phyloP scores from a whole-genome alignment of 768 basidiomycete genomes.

The Tulasnella calospora region DNA sequence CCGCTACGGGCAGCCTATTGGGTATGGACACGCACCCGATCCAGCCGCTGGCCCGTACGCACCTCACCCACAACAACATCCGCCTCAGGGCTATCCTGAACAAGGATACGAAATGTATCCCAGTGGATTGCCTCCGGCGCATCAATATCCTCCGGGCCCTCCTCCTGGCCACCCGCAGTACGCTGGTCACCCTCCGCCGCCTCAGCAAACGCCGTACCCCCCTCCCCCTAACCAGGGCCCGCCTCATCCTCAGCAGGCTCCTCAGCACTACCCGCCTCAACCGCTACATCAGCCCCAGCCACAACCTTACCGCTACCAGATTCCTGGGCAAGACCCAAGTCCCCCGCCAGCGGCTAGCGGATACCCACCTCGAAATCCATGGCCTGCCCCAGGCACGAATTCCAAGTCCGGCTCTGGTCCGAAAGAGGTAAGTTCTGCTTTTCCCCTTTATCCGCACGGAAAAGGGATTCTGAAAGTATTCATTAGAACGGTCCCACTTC shows the following conservation, averaged over 20 bases:
- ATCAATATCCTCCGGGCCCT: neutral
- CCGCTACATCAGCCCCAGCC: slow-evolving; percentile 14
- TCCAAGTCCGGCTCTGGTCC: neutral
- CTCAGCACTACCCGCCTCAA: slow-evolving; percentile 5
- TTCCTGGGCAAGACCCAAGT: neutral
- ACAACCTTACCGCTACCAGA: neutral
- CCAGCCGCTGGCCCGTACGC: neutral
- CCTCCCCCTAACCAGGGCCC: neutral
- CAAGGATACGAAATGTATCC: slow-evolving; percentile 12
- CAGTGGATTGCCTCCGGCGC: neutral
- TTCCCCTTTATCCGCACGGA: neutral
- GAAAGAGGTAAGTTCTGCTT: neutral
- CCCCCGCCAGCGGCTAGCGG: neutral
- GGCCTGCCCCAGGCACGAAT: neutral
- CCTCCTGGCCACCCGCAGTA: neutral
- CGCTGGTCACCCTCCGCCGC: slow-evolving; percentile 1
- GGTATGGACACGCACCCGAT: slow-evolving; percentile 19
- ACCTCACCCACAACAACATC: neutral
- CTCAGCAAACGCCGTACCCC: slow-evolving; percentile 14
- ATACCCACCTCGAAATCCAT: neutral
- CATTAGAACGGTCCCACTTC: neutral
- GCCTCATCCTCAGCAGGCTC: neutral
- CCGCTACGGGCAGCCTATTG: slow-evolving; percentile 11
- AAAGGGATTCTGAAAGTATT: neutral
- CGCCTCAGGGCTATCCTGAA: slow-evolving; percentile 13